Base-by-base conservation (phyloP, 805 yeast species). In the Henningerozyma blattae region DNA sequence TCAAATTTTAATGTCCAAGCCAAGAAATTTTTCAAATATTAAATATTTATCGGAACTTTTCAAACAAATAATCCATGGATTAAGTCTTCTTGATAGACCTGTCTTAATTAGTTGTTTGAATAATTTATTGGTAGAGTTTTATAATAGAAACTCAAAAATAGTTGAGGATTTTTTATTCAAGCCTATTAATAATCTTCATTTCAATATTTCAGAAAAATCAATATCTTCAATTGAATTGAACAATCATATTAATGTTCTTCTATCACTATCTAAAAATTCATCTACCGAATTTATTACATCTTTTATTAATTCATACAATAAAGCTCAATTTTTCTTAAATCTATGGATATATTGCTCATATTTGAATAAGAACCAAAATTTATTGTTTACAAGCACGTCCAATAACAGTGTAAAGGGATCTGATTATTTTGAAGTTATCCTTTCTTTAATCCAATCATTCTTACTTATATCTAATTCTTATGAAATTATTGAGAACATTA, bases 1-100 rank as follows among this genome's bases (percentile, higher is more conserved):
- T n/a, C 68, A 67, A 28, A 65, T 84, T 2, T 52, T 89, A 13
- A 51, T 79, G 19, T 56, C 76, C 14, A 76, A 75, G 39, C 95
- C 96, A 0, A 58, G 56, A 31, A 46, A 49, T 0, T 47, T 77
- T 7, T 35, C 64, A 1, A 61, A 74, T 1, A 53, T 49, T 0
- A 63, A 51, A 0, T 89, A 84, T 50, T 77, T 75, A 41, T 43
- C 58, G 1, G 62, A 54, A n/a, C 57, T 89, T 5, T 79, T 85
- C 4, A 37, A 39, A 4, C 96, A 89, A 50, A 53, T 79, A 6
- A 75, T 71, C 47, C 67, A 68, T 0, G 53, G 81, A 2, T 61
- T 85, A 24, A 64, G 71, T 4, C 58, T 65, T 40, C 66, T 77
- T 5, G 76, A 80, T 46, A 67, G 75, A 37, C 84, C 87, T 1